A percentile compares a stretch with the other conserved stretches of the same genome.
These are phyloP conservation scores for Aureobasidium melanogenum DNA, from an alignment of 2,329 filamentous ascomycete species.

Conservation along the genomic window DNA sequence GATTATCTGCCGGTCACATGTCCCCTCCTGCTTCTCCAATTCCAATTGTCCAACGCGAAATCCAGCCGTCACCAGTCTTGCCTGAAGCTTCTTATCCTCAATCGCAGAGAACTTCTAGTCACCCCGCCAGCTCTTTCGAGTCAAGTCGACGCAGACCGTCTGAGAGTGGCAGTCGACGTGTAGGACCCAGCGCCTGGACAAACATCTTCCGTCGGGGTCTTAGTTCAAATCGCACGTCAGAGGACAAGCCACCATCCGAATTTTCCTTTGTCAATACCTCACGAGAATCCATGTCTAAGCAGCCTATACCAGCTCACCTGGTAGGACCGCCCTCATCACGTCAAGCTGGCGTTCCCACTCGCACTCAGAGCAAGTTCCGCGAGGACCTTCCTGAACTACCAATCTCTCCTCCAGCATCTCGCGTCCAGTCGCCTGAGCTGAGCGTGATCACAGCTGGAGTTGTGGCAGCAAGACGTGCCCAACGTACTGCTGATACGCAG, in stretches of 20 bases:
- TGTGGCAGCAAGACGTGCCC: constrained; percentile 32
- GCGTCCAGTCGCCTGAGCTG: constrained; percentile 67
- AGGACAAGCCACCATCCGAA: constrained; percentile 51
- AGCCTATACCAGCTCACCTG: constrained; percentile 43
- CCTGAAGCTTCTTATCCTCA: constrained; percentile 43
- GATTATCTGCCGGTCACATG: constrained; percentile 33
- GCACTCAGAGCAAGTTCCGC: constrained; percentile 82
- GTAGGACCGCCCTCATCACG: constrained; percentile 33
- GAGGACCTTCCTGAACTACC: constrained; percentile 86
- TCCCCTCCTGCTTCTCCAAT: constrained; percentile 36
- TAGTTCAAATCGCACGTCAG: constrained; percentile 26
- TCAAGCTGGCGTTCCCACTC: constrained; percentile 54
- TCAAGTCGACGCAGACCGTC: constrained; percentile 22
- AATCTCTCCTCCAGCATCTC: constrained; percentile 74
- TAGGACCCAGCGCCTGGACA: constrained; percentile 46
- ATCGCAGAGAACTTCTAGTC: constrained; percentile 10
- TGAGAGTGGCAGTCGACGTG: constrained; percentile 30
- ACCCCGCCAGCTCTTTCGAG: constrained; percentile 6
- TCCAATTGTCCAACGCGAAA: constrained; percentile 22
- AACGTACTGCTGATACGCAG: constrained; percentile 13
- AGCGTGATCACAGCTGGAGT: constrained; percentile 34
- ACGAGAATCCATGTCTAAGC: constrained; percentile 68
- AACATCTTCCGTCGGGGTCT: constrained; percentile 61
- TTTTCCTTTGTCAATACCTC: constrained; percentile 74
- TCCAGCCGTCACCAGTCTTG: constrained; percentile 40